Evolutionary conservation across 225 moss, liverwort and hornwort genomes (phyloP).

Genomic region (Polytrichum formosum): DNA sequence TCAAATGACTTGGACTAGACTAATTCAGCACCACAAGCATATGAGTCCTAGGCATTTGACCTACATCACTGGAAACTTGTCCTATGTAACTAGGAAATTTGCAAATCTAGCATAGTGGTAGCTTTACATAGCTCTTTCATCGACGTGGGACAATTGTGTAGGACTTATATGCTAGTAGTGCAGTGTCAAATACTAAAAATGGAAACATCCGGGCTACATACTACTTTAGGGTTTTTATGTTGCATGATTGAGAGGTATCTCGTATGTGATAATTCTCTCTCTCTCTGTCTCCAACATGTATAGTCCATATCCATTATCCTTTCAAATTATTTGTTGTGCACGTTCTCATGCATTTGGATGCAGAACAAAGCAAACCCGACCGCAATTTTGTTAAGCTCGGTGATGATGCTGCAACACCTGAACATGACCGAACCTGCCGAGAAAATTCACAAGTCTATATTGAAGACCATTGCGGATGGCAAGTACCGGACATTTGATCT

Average conservation of each 20-base stretch:
- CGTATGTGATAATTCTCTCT: neutral
- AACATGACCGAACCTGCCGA: conserved; percentile 68
- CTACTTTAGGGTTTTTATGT: too few relatives aligned
- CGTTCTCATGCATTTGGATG: neutral
- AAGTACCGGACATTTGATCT: conserved; percentile 71
- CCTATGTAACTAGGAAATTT: too few relatives aligned
- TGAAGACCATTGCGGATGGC: conserved; percentile 74
- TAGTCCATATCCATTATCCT: neutral
- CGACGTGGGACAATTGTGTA: too few relatives aligned
- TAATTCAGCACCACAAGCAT: too few relatives aligned
- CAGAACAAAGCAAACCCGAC: conserved; percentile 94
- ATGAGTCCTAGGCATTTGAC: too few relatives aligned
- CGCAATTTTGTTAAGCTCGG: conserved; percentile 75
- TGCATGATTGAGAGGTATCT: neutral
- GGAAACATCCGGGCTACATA: too few relatives aligned
- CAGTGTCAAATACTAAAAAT: too few relatives aligned
- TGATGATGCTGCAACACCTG: conserved; percentile 85
- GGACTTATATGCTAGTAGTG: too few relatives aligned
- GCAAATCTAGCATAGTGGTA: too few relatives aligned
- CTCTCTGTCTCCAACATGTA: neutral
- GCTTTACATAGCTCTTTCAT: too few relatives aligned
- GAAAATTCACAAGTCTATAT: conserved; percentile 58
- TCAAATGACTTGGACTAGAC: too few relatives aligned
- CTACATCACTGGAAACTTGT: too few relatives aligned
- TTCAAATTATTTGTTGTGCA: neutral